These are phyloP conservation scores for Pneumocystis murina DNA, from an alignment of 1,139 yeast species.

Conservation along the genomic window DNA sequence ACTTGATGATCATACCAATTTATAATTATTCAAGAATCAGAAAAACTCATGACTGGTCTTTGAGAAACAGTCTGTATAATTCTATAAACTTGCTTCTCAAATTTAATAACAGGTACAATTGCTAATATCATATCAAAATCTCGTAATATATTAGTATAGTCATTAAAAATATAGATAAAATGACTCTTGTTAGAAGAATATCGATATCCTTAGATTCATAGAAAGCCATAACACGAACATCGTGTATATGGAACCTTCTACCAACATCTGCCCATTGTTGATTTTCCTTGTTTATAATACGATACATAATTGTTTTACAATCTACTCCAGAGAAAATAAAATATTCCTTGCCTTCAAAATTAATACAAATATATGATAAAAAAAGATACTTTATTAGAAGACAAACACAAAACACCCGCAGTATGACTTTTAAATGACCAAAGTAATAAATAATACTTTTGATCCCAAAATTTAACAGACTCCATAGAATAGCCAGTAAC, in stretches of 20 bases:
- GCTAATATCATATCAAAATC: conserved; percentile 62
- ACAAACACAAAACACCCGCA: conserved; percentile 74
- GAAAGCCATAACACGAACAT: conserved; percentile 63
- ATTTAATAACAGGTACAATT: conserved; percentile 49
- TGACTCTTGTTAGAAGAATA: conserved; percentile 18
- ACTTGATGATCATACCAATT: conserved; percentile 76
- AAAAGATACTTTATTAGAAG: conserved; percentile 22
- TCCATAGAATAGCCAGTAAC: conserved; percentile 97
- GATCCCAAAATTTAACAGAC: conserved; percentile 82
- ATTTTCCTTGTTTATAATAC: too few relatives aligned
- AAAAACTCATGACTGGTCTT: conserved; percentile 39
- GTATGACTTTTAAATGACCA: conserved; percentile 78
- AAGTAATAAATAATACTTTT: conserved; percentile 52
- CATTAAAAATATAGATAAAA: too few relatives aligned
- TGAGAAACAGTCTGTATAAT: conserved; percentile 53
- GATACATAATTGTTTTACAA: too few relatives aligned
- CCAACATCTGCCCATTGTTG: too few relatives aligned
- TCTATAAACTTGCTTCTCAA: conserved; percentile 59
- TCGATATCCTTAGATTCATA: conserved; percentile 35
- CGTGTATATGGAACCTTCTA: conserved; percentile 76
- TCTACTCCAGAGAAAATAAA: too few relatives aligned
- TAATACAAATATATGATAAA: background rate
- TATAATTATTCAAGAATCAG: conserved; percentile 38
- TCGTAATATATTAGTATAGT: too few relatives aligned
- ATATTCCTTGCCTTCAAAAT: conserved; percentile 34